These are phyloP conservation scores for Lumnitzera racemosa DNA, from an alignment of 345 rosid species.

Conservation along the genomic window DNA sequence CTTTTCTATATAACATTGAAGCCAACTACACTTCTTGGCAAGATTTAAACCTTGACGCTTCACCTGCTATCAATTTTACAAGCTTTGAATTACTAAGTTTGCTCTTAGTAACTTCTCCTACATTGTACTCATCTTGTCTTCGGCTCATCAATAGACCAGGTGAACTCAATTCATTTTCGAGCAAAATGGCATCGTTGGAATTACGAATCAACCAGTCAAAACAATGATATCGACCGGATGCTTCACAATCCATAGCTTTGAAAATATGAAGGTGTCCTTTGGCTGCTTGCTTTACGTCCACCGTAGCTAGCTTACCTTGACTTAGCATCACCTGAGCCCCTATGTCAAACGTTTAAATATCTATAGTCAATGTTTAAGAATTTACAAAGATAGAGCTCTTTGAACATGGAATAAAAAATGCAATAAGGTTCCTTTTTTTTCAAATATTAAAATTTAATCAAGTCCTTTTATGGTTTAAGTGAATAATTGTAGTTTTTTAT, in stretches of 20 bases:
- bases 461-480: no score
- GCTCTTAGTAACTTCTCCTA: slow-evolving; percentile 14
- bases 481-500: no score
- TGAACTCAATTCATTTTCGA: no score
- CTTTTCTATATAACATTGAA: no score
- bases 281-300: slow-evolving; percentile 24
- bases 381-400: no score
- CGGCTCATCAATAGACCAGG: no score
- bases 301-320: background rate
- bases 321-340: no score
- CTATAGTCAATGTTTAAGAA: no score
- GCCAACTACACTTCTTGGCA: slow-evolving; percentile 4
- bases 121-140: slow-evolving; percentile 3
- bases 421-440: no score
- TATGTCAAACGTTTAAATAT: no score
- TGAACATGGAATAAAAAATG: no score
- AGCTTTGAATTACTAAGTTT: slow-evolving; percentile 22
- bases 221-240: slow-evolving; percentile 28
- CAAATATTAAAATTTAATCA: no score
- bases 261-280: slow-evolving; percentile 26
- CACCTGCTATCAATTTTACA: slow-evolving; percentile 8
- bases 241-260: slow-evolving; percentile 29
- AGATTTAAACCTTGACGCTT: slow-evolving; percentile 11
- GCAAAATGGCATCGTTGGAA: slow-evolving; percentile 3
- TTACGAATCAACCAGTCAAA: slow-evolving; percentile 18